Evolutionary conservation across 2,329 filamentous ascomycete genomes (phyloP).

Genomic region (Colletotrichum salicis): DNA sequence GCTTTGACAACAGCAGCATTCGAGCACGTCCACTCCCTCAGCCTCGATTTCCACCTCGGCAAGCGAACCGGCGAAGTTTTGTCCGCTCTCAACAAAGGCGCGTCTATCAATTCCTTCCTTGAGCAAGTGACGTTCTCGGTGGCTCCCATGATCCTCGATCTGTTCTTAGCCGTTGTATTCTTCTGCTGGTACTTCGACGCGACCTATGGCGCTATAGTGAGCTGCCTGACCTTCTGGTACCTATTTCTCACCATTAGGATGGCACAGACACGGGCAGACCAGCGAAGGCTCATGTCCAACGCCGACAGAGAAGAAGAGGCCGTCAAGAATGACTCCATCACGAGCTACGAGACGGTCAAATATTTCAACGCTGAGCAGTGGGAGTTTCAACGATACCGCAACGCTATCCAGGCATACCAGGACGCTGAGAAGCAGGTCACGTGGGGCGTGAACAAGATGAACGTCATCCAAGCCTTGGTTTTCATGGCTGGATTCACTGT

Average conservation of each 20-base stretch:
- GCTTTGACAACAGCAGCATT: constrained; percentile 95
- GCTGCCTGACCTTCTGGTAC: constrained; percentile 94
- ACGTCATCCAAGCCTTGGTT: constrained; percentile 81
- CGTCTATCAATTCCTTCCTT: constrained; percentile 94
- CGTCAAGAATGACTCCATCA: constrained; percentile 98
- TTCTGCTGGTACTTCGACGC: constrained; percentile 81
- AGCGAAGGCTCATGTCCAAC: constrained; percentile 93
- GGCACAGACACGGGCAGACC: constrained; percentile 91
- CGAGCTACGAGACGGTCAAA: constrained; percentile 96
- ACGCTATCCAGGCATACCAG: constrained; percentile 78
- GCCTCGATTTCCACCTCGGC: constrained; percentile 94
- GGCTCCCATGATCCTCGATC: constrained; percentile 91
- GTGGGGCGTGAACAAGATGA: constrained; percentile 81
- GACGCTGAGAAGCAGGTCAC: constrained; percentile 80
- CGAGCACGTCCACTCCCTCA: constrained; percentile 95
- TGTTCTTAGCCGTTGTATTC: constrained; percentile 85
- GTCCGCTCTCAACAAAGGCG: constrained; percentile 95
- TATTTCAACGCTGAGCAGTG: constrained; percentile 89
- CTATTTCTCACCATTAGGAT: constrained; percentile 96
- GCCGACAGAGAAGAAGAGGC: constrained; percentile 95
- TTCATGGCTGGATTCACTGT: constrained; percentile 82
- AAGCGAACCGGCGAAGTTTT: constrained; percentile 97
- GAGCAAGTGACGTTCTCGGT: constrained; percentile 97
- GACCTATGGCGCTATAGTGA: constrained; percentile 84
- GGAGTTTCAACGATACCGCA: constrained; percentile 78